These are phyloP conservation scores for Neurospora sp. DNA, from an alignment of 495 filamentous ascomycete genomes.

Conservation along the genomic window DNA sequence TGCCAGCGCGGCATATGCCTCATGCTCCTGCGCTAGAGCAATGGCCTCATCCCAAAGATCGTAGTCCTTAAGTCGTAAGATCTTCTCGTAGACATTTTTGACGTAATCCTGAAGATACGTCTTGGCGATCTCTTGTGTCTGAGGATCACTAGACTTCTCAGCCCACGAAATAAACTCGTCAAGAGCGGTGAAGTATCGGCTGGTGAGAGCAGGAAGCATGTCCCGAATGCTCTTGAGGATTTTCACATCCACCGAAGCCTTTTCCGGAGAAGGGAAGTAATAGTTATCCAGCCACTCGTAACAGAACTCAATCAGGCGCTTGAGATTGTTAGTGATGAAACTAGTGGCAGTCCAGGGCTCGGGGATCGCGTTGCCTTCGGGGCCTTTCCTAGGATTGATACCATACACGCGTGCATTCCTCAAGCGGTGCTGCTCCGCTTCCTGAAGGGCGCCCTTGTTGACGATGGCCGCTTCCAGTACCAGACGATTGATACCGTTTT, in stretches of 20 bases:
- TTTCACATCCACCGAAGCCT: constrained; percentile 8
- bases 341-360: constrained; percentile 72
- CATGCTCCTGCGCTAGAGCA: constrained; percentile 60
- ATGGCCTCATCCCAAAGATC: constrained; percentile 59
- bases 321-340: constrained; percentile 45
- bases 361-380: constrained; percentile 60
- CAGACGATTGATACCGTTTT: constrained; percentile 35
- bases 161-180: constrained; percentile 32
- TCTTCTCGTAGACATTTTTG: constrained; percentile 31
- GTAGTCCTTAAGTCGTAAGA: constrained; percentile 50
- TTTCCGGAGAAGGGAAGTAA: background rate
- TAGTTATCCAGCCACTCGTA: constrained; percentile 23
- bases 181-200: constrained; percentile 34
- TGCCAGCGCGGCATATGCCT: constrained; percentile 59
- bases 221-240: constrained; percentile 27
- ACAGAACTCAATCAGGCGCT: constrained; percentile 43
- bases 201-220: constrained; percentile 31
- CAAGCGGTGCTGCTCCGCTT: constrained; percentile 63
- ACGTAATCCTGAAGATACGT: constrained; percentile 24
- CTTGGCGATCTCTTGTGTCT: constrained; percentile 24
- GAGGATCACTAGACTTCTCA: constrained; percentile 22
- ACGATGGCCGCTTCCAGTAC: constrained; percentile 73
- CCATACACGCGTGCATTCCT: constrained; percentile 59
- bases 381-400: constrained; percentile 47
- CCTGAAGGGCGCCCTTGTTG: constrained; percentile 58